A percentile compares a stretch with the other conserved stretches of the same genome.
phyloP scores from a whole-genome alignment of 1,139 yeast genomes.

The Taiozyma sp. region DNA sequence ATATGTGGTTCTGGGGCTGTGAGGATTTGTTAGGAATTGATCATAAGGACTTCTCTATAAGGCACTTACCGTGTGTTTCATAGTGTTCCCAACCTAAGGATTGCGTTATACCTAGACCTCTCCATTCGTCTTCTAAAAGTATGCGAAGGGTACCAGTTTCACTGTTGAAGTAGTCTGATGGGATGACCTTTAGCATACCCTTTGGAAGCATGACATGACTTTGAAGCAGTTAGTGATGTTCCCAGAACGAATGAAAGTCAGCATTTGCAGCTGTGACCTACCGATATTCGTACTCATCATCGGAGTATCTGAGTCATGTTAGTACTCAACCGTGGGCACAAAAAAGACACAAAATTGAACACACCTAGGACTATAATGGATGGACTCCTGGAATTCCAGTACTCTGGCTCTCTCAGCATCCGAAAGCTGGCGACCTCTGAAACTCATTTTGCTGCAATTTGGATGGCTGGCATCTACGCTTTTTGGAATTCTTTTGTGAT shows the following conservation, averaged over 20 bases:
- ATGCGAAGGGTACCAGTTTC: conserved; percentile 94
- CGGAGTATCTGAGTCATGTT: conserved; percentile 54
- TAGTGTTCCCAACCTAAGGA: conserved; percentile 98
- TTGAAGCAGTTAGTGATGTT: conserved; percentile 9
- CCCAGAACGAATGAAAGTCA: conserved; percentile 13
- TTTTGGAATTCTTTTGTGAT: neutral
- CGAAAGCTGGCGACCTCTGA: conserved; percentile 59
- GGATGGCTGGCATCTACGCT: neutral
- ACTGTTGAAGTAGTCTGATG: conserved; percentile 92
- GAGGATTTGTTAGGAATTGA: neutral
- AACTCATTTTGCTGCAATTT: conserved; percentile 21
- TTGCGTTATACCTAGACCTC: conserved; percentile 97
- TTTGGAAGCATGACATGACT: conserved; percentile 97
- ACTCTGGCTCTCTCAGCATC: conserved; percentile 83
- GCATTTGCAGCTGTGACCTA: conserved; percentile 7
- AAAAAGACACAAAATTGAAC: conserved; percentile 9
- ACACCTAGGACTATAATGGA: conserved; percentile 85
- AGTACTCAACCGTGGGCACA: neutral
- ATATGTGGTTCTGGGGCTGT: conserved; percentile 95
- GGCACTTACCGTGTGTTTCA: conserved; percentile 66
- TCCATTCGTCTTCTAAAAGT: conserved; percentile 94
- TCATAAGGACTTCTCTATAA: neutral
- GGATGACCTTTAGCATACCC: conserved; percentile 90
- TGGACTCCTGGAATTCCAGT: conserved; percentile 87
- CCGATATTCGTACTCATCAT: conserved; percentile 76